Evolutionary conservation across 2,329 filamentous ascomycete species (phyloP), one percentile per base, ranked within the genome.

Genomic region (Colletotrichum lupini): DNA sequence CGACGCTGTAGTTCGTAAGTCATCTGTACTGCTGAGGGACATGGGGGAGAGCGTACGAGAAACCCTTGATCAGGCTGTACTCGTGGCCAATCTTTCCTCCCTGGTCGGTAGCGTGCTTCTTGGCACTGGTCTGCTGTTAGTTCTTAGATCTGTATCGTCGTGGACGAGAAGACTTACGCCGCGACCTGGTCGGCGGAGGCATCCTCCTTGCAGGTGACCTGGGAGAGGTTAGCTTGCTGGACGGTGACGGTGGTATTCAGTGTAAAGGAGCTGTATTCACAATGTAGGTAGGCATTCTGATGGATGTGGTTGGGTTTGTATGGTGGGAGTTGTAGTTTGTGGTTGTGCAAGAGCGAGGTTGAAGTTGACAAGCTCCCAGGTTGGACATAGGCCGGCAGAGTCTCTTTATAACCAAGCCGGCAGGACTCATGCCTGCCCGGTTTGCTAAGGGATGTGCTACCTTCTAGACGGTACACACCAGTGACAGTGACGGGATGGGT

Each of bases 61-160:
- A 98, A 72, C 93, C 95, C 87, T 96, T 97, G 89, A 98, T 95
- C 78, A 98, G 85, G 74, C 85, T 92, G 87, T 94, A 98, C 82
- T 97, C 94, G 78, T 97, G 92, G 68, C 86, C 90, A 85, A 98
- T 97, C 83, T 90, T 91, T 81, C 95, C 96, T 80, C 96, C 96
- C 81, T 96, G 91, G 55, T 92, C 89, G 73, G 82, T 85, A 77
- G 92, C 93, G 72, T 92, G 85, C 82, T 95, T 85, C 91, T 97
- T 97, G 74, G 93, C 93, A 65, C 93, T 95, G 78, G 12, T 6
- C 4, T 35, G n/a, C n/a, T 55, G 19, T 14, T 19, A 55, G 56
- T n/a, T 22, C 9, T 19, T 49, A n/a, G 42, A 49, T 49, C 19
- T 49, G 8, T 49, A 6, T 22, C 16, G 19, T 49, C 16, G 19